A percentile compares a stretch with the other conserved stretches of the same genome.
Evolutionary conservation across 805 yeast species (phyloP).

Genomic region (Nakazawaea pomicola): DNA sequence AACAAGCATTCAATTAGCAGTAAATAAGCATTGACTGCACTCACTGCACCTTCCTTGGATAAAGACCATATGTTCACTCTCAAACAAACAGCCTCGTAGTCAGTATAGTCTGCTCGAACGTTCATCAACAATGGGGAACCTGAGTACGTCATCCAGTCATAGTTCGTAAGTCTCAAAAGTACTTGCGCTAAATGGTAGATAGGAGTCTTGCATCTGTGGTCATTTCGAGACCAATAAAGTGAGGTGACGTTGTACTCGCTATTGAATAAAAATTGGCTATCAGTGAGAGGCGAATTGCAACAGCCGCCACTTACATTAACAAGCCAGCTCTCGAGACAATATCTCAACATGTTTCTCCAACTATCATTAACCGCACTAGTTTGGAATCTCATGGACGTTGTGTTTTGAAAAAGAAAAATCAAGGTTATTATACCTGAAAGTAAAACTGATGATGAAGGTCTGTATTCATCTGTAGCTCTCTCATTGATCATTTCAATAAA

Average conservation of each 20-base stretch:
- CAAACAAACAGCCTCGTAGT: slow-evolving; percentile 41
- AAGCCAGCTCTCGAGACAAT: slow-evolving; percentile 11
- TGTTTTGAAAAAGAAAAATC: slow-evolving; percentile 10
- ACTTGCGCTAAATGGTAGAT: slow-evolving; percentile 68
- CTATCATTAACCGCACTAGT: not conserved
- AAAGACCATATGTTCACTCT: slow-evolving; percentile 46
- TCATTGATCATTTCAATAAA: slow-evolving; percentile 11
- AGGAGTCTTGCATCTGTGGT: slow-evolving; percentile 49
- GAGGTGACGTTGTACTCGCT: slow-evolving; percentile 1
- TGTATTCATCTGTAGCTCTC: not conserved
- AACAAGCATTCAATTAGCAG: slow-evolving; percentile 53
- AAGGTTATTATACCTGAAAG: slow-evolving; percentile 8
- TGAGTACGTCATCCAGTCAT: slow-evolving; percentile 69
- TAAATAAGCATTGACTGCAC: slow-evolving; percentile 51
- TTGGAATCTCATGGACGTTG: slow-evolving; percentile 3
- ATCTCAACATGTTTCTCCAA: slow-evolving; percentile 9
- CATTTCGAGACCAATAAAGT: slow-evolving; percentile 15
- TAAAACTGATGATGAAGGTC: not conserved
- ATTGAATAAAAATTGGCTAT: not conserved
- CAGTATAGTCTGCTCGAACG: slow-evolving; percentile 47
- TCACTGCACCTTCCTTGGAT: slow-evolving; percentile 37
- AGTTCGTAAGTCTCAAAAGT: slow-evolving; percentile 56
- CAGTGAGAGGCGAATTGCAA: not conserved
- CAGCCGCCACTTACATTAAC: slow-evolving; percentile 4
- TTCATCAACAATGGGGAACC: slow-evolving; percentile 76